These are phyloP conservation scores for Candida lessepsii DNA, from an alignment of 805 yeast genomes.

Conservation along the genomic window DNA sequence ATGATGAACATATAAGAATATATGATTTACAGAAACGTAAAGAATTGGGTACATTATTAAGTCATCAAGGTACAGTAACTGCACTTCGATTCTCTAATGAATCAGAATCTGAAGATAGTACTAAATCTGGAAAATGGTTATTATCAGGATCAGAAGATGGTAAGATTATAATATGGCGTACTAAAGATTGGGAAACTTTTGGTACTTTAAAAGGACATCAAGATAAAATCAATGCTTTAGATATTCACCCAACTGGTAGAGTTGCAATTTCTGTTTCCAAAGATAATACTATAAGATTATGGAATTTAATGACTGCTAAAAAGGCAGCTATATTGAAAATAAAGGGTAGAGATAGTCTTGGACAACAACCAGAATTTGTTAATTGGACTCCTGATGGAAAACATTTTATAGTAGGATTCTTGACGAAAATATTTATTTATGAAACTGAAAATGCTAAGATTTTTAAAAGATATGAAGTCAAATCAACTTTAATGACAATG, in stretches of 20 bases:
- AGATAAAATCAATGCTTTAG: slow-evolving; percentile 78
- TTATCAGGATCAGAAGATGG: slow-evolving; percentile 91
- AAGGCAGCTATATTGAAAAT: slow-evolving; percentile 84
- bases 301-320: slow-evolving; percentile 96
- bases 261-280: slow-evolving; percentile 87
- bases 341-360: slow-evolving; percentile 63
- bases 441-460: slow-evolving; percentile 62
- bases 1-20: slow-evolving; percentile 92
- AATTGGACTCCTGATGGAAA: slow-evolving; percentile 71
- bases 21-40: slow-evolving; percentile 92
- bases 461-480: slow-evolving; percentile 49
- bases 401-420: slow-evolving; percentile 71
- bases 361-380: slow-evolving; percentile 63
- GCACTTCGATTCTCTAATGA: slow-evolving; percentile 68
- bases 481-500: slow-evolving; percentile 65
- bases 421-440: slow-evolving; percentile 63
- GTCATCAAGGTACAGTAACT: slow-evolving; percentile 88
- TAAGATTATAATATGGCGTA: slow-evolving; percentile 86
- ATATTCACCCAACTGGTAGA: slow-evolving; percentile 87
- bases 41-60: slow-evolving; percentile 85
- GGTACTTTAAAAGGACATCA: slow-evolving; percentile 87
- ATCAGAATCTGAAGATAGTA: slow-evolving; percentile 18
- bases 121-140: slow-evolving; percentile 79
- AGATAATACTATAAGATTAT: slow-evolving; percentile 79
- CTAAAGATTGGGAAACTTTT: slow-evolving; percentile 93